Evolutionary conservation across 108 stramenopile genomes (phyloP).

Genomic region (Skeletonema menzelii): DNA sequence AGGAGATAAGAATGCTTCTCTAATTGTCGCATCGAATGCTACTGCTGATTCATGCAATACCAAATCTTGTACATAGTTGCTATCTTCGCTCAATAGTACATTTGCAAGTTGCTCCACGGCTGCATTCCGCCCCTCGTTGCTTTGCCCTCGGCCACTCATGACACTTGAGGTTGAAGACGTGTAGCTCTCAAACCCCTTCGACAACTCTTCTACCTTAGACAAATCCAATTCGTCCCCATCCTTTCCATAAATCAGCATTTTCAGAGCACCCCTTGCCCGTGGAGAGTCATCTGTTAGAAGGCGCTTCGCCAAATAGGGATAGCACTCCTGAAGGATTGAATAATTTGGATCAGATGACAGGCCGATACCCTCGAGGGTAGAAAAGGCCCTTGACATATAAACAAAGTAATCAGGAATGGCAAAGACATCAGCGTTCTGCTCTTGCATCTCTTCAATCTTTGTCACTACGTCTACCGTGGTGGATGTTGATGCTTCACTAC

Average conservation of each 20-base stretch:
- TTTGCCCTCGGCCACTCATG: constrained; percentile 20
- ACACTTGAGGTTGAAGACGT: constrained; percentile 49
- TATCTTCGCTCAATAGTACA: constrained; percentile 40
- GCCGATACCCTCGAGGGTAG: constrained; percentile 78
- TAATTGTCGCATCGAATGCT: constrained; percentile 45
- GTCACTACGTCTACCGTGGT: constrained; percentile 39
- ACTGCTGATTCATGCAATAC: constrained; percentile 45
- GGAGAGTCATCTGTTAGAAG: constrained; percentile 62
- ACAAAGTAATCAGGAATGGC: constrained; percentile 64
- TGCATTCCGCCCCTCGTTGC: constrained; percentile 31
- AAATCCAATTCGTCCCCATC: constrained; percentile 37
- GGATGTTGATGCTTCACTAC: constrained; percentile 7
- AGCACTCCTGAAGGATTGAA: constrained; percentile 56
- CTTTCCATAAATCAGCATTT: constrained; percentile 55
- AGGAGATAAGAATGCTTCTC: constrained; percentile 28
- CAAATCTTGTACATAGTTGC: constrained; percentile 52
- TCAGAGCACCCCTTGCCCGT: constrained; percentile 53
- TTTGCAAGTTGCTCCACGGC: constrained; percentile 47
- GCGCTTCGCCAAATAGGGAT: constrained; percentile 67
- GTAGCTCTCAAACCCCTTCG: constrained; percentile 62
- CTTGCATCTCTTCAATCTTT: constrained; percentile 61
- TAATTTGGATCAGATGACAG: constrained; percentile 60
- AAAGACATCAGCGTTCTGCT: constrained; percentile 58
- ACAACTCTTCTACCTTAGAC: constrained; percentile 49
- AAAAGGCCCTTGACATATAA: constrained; percentile 66